phyloP scores from a whole-genome alignment of 2,329 filamentous ascomycete species.

The Emericellopsis cladophorae region DNA sequence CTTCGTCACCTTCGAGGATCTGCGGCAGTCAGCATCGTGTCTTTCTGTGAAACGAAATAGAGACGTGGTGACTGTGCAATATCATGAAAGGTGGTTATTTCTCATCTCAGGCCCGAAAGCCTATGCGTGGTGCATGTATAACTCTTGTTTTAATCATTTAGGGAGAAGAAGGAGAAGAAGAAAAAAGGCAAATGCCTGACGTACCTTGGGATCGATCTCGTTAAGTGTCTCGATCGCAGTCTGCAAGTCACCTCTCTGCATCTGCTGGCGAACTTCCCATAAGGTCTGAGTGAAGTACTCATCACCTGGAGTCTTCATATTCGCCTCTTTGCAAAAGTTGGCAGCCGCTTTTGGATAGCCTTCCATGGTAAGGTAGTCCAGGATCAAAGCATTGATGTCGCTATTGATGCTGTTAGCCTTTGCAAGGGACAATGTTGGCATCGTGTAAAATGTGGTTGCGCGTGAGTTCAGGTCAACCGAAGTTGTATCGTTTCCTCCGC shows the following conservation, averaged over 20 bases:
- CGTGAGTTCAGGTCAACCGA: slow-evolving; percentile 50
- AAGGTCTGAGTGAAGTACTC: slow-evolving; percentile 62
- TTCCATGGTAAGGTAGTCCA: slow-evolving; percentile 94
- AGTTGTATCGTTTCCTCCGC: slow-evolving; percentile 68
- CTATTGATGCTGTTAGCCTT: slow-evolving; percentile 29
- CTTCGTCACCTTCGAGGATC: slow-evolving; percentile 76
- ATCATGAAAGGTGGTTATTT: slow-evolving; percentile 50
- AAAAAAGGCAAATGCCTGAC: slow-evolving; percentile 16
- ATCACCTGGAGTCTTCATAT: slow-evolving; percentile 63
- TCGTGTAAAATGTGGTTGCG: not conserved
- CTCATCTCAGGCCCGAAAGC: slow-evolving; percentile 82
- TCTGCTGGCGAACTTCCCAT: slow-evolving; percentile 72
- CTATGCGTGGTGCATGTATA: slow-evolving; percentile 99
- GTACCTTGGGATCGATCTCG: slow-evolving; percentile 81
- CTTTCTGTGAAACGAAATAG: not conserved
- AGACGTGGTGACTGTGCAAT: slow-evolving; percentile 5
- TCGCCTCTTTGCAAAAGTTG: slow-evolving; percentile 89
- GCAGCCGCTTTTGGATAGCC: slow-evolving; percentile 87
- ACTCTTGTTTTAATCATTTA: slow-evolving; percentile 82
- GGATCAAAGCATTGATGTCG: slow-evolving; percentile 88
- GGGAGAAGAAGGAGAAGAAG: slow-evolving; percentile 19
- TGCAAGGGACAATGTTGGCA: not conserved
- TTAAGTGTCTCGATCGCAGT: slow-evolving; percentile 79
- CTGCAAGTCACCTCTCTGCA: slow-evolving; percentile 77
- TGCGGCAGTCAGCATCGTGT: slow-evolving; percentile 25